These are phyloP conservation scores for Suhomyces pyralidae DNA, from an alignment of 805 yeast genomes.

Conservation along the genomic window DNA sequence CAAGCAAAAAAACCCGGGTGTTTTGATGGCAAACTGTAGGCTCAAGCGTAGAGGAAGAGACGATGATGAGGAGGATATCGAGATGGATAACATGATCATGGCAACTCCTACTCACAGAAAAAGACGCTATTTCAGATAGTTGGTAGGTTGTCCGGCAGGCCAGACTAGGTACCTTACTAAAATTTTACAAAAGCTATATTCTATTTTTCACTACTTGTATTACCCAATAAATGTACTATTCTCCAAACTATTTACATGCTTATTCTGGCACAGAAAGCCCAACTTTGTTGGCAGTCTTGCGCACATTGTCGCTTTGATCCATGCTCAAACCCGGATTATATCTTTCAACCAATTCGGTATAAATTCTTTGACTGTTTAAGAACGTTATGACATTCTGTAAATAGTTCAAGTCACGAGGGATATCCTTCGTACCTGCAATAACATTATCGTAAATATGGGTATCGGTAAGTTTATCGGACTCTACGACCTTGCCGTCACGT, in stretches of 20 bases:
- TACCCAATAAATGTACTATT: background rate
- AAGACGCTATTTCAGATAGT: constrained; percentile 9
- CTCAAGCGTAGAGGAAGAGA: constrained; percentile 27
- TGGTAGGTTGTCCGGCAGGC: background rate
- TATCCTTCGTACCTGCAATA: constrained; percentile 13
- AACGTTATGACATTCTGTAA: constrained; percentile 60
- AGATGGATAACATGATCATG: constrained; percentile 6
- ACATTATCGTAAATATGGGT: background rate
- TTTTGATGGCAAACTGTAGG: constrained; percentile 26
- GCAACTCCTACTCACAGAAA: constrained; percentile 17
- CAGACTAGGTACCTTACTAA: background rate
- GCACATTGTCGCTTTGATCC: constrained; percentile 74
- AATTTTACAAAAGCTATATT: background rate
- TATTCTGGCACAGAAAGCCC: constrained; percentile 55
- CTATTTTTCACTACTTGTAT: background rate
- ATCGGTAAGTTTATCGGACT: constrained; percentile 5
- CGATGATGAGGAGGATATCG: constrained; percentile 18
- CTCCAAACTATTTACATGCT: constrained; percentile 5
- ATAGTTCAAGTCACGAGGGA: constrained; percentile 28
- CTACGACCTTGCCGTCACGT: constrained; percentile 7
- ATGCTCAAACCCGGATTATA: constrained; percentile 82
- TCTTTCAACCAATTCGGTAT: constrained; percentile 74
- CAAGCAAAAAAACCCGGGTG: constrained; percentile 24
- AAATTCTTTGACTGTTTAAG: constrained; percentile 69
- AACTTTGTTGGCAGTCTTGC: constrained; percentile 81